Evolutionary conservation across 495 filamentous ascomycete species (phyloP).

Genomic region (Tirmania nivea): DNA sequence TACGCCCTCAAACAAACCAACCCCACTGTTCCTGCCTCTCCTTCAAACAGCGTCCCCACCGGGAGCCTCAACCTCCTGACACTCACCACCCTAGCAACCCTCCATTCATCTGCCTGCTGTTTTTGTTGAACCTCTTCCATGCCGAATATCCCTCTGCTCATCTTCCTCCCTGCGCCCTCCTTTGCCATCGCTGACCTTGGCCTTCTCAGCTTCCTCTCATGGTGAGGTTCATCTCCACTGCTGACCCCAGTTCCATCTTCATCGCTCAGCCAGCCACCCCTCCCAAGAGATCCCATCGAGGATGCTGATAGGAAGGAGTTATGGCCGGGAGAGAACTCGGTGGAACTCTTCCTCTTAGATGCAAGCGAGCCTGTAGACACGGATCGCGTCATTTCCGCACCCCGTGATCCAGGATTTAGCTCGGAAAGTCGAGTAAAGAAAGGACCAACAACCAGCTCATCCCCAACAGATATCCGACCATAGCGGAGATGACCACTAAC

Average conservation of each 20-base stretch:
- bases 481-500: slow-evolving; percentile 66
- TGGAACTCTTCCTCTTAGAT: not conserved
- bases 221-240: not conserved
- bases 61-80: slow-evolving; percentile 74
- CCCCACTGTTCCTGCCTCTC: slow-evolving; percentile 81
- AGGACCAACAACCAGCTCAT: slow-evolving; percentile 60
- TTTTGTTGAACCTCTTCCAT: too few species aligned
- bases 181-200: not conserved
- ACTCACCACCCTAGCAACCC: slow-evolving; percentile 37
- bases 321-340: too few species aligned
- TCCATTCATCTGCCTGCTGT: slow-evolving; percentile 9
- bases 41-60: slow-evolving; percentile 49
- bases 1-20: slow-evolving; percentile 25
- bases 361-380: slow-evolving; percentile 9
- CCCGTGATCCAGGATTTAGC: slow-evolving; percentile 5
- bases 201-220: not conserved
- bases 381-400: slow-evolving; percentile 12
- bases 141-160: too few species aligned
- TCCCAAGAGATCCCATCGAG: not conserved
- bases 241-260: not conserved
- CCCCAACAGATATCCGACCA: slow-evolving; percentile 55
- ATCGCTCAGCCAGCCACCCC: not conserved
- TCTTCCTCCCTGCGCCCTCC: not conserved
- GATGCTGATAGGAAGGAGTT: too few species aligned
- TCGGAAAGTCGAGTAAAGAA: slow-evolving; percentile 23